Base-by-base conservation (phyloP, 306 rosid genomes). In the Hippophae gyantsensis region DNA sequence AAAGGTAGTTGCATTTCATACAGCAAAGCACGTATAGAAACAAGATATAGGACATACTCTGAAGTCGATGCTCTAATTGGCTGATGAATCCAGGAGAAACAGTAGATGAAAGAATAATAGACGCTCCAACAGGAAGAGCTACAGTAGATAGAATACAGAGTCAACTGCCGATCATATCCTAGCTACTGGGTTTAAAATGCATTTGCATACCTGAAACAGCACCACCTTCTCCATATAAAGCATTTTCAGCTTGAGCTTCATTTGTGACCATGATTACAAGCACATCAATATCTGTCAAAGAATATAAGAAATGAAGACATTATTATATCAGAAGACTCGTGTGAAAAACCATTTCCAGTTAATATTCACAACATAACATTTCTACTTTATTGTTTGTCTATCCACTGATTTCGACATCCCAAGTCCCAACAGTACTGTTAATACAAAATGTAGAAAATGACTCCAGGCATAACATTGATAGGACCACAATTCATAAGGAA, bases 51-150 rank as follows among this genome's bases (percentile, higher is more conserved):
- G 62, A 79, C 94, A 42, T 87, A 90, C 96, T 78, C 61, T 74
- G 84, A 66, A 87, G 73, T 55, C 87, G 85, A 18, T 23, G 84
- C 70, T 90, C 87, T 42, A 90, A 86, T 81, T 86, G 83, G 77
- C 79, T 76, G 75, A 90, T 84, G 57, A 71, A 90, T 78, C 81
- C 96, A 54, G 95, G 98, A 85, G 98, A 90, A 76, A 90, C 98
- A 6, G 98, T 90, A 64, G 98, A 90, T 50, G 92, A 83, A 56
- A 90, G 87, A 58, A 90, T 66, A 32, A 90, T 72, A 49, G 95
- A 68, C 68, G 98, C 92, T 60, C 96, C 98, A 13, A 74, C 46
- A 11, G 95, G 89, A 77, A 90, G 96, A 48, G 73, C 98, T 90
- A 64, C 60, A 56, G 27, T 65, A 69, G 44, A 61, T 53, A 70